phyloP scores from a whole-genome alignment of 257 asterid genomes.

The Apocynum venetum region DNA sequence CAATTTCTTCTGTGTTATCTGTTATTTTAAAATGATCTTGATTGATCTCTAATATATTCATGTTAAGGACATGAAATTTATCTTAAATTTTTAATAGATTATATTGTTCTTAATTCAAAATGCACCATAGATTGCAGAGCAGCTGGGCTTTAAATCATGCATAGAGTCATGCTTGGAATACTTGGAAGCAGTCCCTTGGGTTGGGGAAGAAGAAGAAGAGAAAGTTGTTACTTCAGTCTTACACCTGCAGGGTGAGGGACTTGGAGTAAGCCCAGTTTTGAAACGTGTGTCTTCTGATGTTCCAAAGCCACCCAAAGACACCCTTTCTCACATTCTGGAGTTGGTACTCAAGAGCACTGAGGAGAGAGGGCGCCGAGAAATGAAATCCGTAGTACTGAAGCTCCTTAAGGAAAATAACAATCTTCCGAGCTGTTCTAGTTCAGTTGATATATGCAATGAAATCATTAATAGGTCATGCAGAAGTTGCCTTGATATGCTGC shows the following conservation, averaged over 20 bases:
- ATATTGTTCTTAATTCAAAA: constrained; percentile 11
- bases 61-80: neutral
- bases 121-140: constrained; percentile 58
- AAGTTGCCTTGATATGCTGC: constrained; percentile 48
- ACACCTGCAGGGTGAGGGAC: constrained; percentile 60
- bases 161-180: constrained; percentile 72
- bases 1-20: neutral
- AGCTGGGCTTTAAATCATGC: constrained; percentile 65
- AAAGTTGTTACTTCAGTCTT: constrained; percentile 65
- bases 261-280: constrained; percentile 64
- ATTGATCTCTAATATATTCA: neutral
- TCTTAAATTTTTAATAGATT: neutral
- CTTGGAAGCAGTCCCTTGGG: constrained; percentile 99
- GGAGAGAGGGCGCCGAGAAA: constrained; percentile 85
- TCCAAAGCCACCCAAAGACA: constrained; percentile 53
- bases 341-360: constrained; percentile 80
- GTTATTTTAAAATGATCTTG: neutral
- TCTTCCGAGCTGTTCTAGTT: constrained; percentile 46
- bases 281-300: constrained; percentile 72
- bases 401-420: constrained; percentile 65
- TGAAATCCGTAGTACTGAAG: constrained; percentile 75
- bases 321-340: constrained; percentile 64
- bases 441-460: constrained; percentile 55
- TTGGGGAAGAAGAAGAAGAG: constrained; percentile 95
- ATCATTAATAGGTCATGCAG: constrained; percentile 59